These are phyloP conservation scores for Magnolia officinalis DNA, from an alignment of 164 flowering plant species.

Conservation along the genomic window DNA sequence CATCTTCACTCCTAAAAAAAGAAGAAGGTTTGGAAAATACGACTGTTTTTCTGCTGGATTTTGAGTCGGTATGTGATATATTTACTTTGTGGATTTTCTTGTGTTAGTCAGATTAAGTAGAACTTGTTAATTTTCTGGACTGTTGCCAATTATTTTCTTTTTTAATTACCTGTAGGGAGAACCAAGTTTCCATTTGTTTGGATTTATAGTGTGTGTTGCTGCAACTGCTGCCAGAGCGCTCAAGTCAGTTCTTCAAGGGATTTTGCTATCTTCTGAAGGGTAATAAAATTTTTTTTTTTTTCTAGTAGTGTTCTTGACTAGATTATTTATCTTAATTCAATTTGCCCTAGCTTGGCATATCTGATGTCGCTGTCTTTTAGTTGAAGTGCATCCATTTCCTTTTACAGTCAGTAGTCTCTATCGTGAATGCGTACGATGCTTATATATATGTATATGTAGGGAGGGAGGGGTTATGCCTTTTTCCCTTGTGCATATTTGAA, in stretches of 20 bases:
- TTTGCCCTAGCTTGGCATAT: background rate
- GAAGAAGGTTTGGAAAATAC: no score
- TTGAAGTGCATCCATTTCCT: background rate
- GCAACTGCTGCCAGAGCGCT: conserved; percentile 64
- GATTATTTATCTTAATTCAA: background rate
- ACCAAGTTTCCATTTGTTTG: conserved; percentile 61
- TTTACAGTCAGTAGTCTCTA: background rate
- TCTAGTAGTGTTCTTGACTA: background rate
- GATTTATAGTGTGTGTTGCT: conserved; percentile 55
- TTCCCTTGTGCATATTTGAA: background rate
- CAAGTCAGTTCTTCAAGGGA: conserved; percentile 58
- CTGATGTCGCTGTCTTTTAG: background rate
- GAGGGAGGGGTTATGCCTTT: background rate
- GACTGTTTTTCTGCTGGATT: no score
- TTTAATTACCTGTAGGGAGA: conserved; percentile 43
- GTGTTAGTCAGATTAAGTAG: background rate
- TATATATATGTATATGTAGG: background rate
- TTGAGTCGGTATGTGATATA: no score
- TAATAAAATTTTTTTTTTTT: conserved; percentile 13
- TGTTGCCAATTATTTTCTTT: background rate
- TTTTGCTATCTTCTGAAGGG: conserved; percentile 60
- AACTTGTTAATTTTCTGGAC: background rate
- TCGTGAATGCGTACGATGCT: background rate
- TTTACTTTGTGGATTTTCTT: no score
- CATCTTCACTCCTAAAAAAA: no score